Percentiles rank a stretch among this genome's conserved stretches.
These are phyloP conservation scores for Boletus eberwhitei DNA, from an alignment of 768 basidiomycete species.

Conservation along the genomic window DNA sequence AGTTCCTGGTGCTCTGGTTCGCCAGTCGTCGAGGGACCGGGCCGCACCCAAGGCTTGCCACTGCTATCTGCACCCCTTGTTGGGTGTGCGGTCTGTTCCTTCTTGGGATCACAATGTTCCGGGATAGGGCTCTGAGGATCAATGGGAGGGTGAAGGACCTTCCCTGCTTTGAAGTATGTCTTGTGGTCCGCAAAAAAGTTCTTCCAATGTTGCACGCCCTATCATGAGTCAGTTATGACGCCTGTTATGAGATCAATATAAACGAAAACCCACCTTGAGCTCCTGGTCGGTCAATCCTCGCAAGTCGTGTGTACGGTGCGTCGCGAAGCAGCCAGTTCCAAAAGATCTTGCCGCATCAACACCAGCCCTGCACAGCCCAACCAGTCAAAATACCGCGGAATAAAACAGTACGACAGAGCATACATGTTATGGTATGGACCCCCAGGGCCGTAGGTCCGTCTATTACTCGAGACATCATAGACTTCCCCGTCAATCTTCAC, in stretches of 20 bases:
- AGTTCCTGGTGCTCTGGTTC: slow-evolving; percentile 26
- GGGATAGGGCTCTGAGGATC: slow-evolving; percentile 74
- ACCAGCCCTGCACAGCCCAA: slow-evolving; percentile 57
- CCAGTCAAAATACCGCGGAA: slow-evolving; percentile 24
- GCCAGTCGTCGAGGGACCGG: slow-evolving; percentile 10
- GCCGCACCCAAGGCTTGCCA: slow-evolving; percentile 26
- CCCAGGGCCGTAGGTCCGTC: slow-evolving; percentile 80
- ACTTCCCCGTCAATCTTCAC: slow-evolving; percentile 86
- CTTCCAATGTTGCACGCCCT: slow-evolving; percentile 89
- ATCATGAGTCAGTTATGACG: background rate
- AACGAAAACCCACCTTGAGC: slow-evolving; percentile 50
- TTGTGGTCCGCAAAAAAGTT: slow-evolving; percentile 81
- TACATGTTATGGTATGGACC: slow-evolving; percentile 78
- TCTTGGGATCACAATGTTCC: slow-evolving; percentile 68
- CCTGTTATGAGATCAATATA: background rate
- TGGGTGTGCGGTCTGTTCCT: slow-evolving; percentile 34
- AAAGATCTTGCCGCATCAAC: slow-evolving; percentile 89
- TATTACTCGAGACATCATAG: slow-evolving; percentile 82
- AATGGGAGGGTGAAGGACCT: slow-evolving; percentile 70
- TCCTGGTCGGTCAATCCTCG: slow-evolving; percentile 76
- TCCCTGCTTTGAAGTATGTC: slow-evolving; percentile 75
- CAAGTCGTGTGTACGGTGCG: slow-evolving; percentile 87
- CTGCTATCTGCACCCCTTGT: slow-evolving; percentile 28
- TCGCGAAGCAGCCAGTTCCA: slow-evolving; percentile 89
- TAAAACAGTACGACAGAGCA: slow-evolving; percentile 12